Base-by-base conservation (phyloP, 1,139 yeast genomes). In the Sugiyamaella grinbergsii region DNA sequence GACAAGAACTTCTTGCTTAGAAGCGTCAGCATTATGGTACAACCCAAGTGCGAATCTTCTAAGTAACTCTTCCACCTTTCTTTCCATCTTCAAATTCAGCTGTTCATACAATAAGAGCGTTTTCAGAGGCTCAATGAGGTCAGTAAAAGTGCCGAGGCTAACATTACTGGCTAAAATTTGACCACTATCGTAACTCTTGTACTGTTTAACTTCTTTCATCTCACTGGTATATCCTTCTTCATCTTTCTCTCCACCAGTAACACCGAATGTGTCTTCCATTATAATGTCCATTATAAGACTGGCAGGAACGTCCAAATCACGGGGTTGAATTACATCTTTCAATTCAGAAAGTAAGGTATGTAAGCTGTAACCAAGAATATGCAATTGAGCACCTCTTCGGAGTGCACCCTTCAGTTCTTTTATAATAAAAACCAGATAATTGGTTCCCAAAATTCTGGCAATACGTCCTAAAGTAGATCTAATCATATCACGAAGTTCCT, bases 231-330 rank as follows among this genome's bases (percentile, higher is more conserved):
- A 93, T 23, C 91, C 96, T 56, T 90, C 97, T 13, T 94, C 91
- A 59, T 93, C 98, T 66, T 94, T 93, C 64, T 93, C 98, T 63
- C 85, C 85, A 33, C 97, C 96, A 6, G 96, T 89, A 4, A 85
- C 80, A 15, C 98, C 99, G 69, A 93, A 91, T 2, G 82, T 79
- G 63, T 93, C 97, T 64, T 90, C 96, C 96, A 93, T 91, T 31
- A 91, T 77, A 31, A 90, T 75, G 23, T 80, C 83, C 56, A 85
- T 82, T 15, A 91, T 71, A 47, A 85, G 61, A 2, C 71, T 71
- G 5, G 83, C 79, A 19, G 85, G 78, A 19, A 81, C 85, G 66
- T 90, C 93, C 44, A 93, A 71, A 55, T 87, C 95, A 4, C 96
- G 95, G 54, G 80, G 86, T 1, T 66, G 56, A 44, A 90, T 67